Conservation (phyloP, 305 asterid genomes). For the Fraxinus floribunda region DNA sequence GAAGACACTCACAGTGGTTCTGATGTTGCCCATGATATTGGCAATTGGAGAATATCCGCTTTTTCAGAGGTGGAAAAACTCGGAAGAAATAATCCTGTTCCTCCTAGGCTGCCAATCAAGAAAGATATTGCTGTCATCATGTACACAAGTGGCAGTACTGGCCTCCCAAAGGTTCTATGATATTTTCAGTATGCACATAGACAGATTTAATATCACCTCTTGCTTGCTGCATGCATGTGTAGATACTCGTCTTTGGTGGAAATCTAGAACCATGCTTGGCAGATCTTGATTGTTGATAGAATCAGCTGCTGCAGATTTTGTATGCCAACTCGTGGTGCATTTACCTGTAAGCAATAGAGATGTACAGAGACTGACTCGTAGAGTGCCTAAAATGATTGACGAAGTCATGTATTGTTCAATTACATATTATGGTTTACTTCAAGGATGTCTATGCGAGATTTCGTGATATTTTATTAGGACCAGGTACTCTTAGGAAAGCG, state of each 20-base stretch:
- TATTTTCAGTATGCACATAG: background rate
- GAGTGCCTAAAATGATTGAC: background rate
- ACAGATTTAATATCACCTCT: slow-evolving; percentile 11
- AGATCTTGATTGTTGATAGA: slow-evolving; percentile 11
- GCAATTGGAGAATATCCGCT: slow-evolving; percentile 55
- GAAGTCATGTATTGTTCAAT: slow-evolving; percentile 3
- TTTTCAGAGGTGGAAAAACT: slow-evolving; percentile 69
- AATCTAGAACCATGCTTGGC: slow-evolving; percentile 8
- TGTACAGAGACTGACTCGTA: background rate
- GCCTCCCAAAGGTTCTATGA: slow-evolving; percentile 75
- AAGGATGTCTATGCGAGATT: slow-evolving; percentile 4
- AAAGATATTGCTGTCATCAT: slow-evolving; percentile 80
- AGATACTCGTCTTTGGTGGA: slow-evolving; percentile 6
- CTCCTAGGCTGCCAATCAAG: slow-evolving; percentile 60
- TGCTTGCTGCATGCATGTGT: slow-evolving; percentile 17
- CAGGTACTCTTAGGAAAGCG: slow-evolving; percentile 11
- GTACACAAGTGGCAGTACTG: slow-evolving; percentile 96
- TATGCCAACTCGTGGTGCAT: slow-evolving; percentile 9
- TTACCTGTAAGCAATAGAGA: background rate
- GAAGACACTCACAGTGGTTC: slow-evolving; percentile 45
- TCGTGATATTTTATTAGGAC: slow-evolving; percentile 1
- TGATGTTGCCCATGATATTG: slow-evolving; percentile 30
- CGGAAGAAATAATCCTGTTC: slow-evolving; percentile 56
- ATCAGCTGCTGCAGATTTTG: slow-evolving; percentile 6
- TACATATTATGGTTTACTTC: slow-evolving; percentile 8